Evolutionary conservation across 2,329 filamentous ascomycete genomes (phyloP).

Genomic region (Penicillium decumbens): DNA sequence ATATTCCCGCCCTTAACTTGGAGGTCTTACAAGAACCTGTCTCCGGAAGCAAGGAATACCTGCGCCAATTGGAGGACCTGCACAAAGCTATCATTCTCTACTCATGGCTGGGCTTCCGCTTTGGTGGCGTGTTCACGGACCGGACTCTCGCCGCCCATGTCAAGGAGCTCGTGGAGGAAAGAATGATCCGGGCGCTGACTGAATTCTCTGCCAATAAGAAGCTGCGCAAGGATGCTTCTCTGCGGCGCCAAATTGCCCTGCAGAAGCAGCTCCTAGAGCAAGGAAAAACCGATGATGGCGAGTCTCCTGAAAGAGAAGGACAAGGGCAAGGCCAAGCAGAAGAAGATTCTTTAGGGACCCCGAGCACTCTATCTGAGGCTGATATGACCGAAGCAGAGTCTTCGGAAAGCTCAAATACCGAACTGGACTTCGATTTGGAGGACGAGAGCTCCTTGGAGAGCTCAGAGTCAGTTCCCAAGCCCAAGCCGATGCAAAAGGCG

Average conservation of each 20-base stretch:
- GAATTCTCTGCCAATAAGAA: slow-evolving; percentile 51
- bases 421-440: neutral
- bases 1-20: slow-evolving; percentile 66
- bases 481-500: neutral
- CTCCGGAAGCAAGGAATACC: slow-evolving; percentile 50
- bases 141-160: slow-evolving; percentile 72
- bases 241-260: slow-evolving; percentile 36
- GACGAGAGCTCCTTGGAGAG: slow-evolving; percentile 1
- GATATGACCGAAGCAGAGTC: neutral
- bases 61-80: slow-evolving; percentile 67
- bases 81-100: slow-evolving; percentile 83
- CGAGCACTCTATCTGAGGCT: neutral
- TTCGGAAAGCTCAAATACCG: neutral
- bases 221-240: slow-evolving; percentile 37
- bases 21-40: slow-evolving; percentile 62
- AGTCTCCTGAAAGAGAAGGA: slow-evolving; percentile 6
- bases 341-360: slow-evolving; percentile 11
- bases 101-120: slow-evolving; percentile 89
- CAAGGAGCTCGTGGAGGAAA: slow-evolving; percentile 70
- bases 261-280: slow-evolving; percentile 34
- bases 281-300: slow-evolving; percentile 20
- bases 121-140: slow-evolving; percentile 71
- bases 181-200: slow-evolving; percentile 62
- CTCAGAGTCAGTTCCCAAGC: neutral
- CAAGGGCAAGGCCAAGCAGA: slow-evolving; percentile 16